A percentile compares a stretch with the other conserved stretches of the same genome.
Evolutionary conservation across 257 asterid species (phyloP).

Genomic region (Craterostigma plantagineum): DNA sequence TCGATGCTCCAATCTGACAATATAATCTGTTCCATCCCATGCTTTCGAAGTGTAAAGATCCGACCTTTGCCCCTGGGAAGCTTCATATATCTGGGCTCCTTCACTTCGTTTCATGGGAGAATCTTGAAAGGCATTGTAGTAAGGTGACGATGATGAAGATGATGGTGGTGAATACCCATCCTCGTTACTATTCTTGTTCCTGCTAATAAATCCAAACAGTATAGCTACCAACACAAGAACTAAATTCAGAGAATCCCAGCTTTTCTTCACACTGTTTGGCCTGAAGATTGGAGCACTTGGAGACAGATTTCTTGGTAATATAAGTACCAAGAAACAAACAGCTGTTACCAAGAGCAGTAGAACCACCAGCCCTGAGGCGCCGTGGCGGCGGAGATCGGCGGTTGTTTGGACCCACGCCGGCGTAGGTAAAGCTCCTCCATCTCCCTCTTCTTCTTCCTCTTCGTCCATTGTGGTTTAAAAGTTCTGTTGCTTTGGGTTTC

Average conservation of each 20-base stretch:
- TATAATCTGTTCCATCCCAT: no score
- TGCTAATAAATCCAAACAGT: slow-evolving; percentile 61
- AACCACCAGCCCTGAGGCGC: slow-evolving; percentile 37
- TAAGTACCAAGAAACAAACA: slow-evolving; percentile 28
- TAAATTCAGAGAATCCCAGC: slow-evolving; percentile 77
- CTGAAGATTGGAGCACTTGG: slow-evolving; percentile 31
- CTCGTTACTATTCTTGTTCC: slow-evolving; percentile 31
- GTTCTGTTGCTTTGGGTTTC: no score
- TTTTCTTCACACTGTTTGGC: slow-evolving; percentile 56
- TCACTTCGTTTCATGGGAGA: slow-evolving; percentile 15
- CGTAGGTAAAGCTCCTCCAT: slow-evolving; percentile 15
- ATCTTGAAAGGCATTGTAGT: slow-evolving; percentile 28
- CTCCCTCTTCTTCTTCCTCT: slow-evolving; percentile 26
- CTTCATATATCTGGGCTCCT: slow-evolving; percentile 5
- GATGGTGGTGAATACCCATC: no score
- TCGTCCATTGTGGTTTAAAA: slow-evolving; percentile 1
- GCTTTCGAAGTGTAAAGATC: no score
- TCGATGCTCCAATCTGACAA: slow-evolving; percentile 16
- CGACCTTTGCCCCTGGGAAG: no score
- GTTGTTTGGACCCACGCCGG: slow-evolving; percentile 66
- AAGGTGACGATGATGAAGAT: neutral
- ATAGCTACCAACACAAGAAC: slow-evolving; percentile 59
- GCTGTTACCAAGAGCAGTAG: slow-evolving; percentile 42
- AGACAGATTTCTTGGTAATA: slow-evolving; percentile 39
- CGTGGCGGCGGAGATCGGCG: slow-evolving; percentile 38